Conservation (phyloP, 208 protist species). For the Naegleria fowleri region DNA sequence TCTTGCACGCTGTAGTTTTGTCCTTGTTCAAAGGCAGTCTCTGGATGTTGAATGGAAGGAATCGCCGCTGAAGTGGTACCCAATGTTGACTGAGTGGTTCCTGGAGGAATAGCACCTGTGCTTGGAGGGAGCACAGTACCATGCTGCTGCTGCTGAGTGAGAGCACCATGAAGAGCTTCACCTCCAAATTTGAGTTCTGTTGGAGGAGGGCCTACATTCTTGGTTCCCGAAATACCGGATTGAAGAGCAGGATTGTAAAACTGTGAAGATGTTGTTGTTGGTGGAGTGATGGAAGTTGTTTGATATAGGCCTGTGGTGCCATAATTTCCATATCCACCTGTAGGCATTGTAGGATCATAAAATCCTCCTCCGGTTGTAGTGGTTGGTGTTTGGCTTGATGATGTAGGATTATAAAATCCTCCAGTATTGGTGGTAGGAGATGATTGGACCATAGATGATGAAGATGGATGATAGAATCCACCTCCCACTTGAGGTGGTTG, state of each 20-base stretch:
- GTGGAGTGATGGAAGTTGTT: neutral
- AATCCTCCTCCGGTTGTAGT: neutral
- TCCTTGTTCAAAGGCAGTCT: slow-evolving; percentile 8
- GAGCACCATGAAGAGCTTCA: neutral
- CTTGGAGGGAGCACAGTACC: neutral
- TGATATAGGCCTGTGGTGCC: neutral
- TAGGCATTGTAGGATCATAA: neutral
- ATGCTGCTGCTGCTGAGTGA: neutral
- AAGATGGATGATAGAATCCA: neutral
- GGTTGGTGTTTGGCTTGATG: neutral
- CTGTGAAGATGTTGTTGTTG: neutral
- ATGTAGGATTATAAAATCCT: neutral
- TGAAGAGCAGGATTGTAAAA: neutral
- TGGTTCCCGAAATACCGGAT: neutral
- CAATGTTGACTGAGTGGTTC: neutral
- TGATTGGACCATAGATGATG: neutral
- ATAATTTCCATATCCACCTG: neutral
- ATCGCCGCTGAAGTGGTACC: neutral
- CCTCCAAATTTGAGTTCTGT: neutral
- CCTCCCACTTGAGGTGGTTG: neutral
- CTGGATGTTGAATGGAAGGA: neutral
- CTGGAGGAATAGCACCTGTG: neutral
- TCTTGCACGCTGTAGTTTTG: neutral
- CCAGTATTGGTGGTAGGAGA: neutral
- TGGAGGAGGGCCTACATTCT: neutral